These are phyloP conservation scores for Moelleriella libera DNA, from an alignment of 2,329 filamentous ascomycete species.

Conservation along the genomic window DNA sequence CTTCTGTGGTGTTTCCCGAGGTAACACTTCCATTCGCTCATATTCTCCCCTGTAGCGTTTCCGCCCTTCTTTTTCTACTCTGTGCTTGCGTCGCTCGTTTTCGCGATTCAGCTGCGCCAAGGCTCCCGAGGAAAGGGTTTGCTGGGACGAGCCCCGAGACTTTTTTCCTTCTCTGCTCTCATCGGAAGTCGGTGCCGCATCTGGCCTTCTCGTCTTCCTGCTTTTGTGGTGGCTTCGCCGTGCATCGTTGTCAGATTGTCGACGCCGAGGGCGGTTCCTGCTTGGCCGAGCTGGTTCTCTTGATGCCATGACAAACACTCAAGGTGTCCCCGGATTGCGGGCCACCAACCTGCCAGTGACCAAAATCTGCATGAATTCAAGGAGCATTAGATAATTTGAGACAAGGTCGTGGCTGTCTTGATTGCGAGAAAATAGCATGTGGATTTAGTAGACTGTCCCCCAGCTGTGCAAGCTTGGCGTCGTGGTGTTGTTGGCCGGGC, in stretches of 20 bases:
- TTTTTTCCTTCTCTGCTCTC: conserved; percentile 13
- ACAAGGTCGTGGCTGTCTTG: no score
- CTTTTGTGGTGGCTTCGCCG: conserved; percentile 21
- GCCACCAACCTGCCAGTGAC: conserved; percentile 1
- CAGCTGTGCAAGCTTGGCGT: no score
- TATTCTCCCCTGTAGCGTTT: conserved; percentile 6
- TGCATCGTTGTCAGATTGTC: conserved; percentile 13
- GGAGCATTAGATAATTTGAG: no score
- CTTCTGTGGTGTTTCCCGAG: conserved; percentile 3
- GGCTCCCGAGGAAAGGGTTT: conserved; percentile 34
- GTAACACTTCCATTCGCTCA: not conserved
- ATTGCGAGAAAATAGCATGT: no score
- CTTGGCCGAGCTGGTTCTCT: conserved; percentile 5
- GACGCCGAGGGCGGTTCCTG: conserved; percentile 12
- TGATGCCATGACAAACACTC: conserved; percentile 3
- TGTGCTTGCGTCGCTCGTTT: conserved; percentile 37
- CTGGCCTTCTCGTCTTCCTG: conserved; percentile 17
- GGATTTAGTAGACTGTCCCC: no score
- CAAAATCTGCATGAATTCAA: not conserved
- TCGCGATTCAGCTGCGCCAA: conserved; percentile 51
- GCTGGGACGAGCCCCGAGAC: conserved; percentile 8
- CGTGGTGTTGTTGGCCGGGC: not conserved
- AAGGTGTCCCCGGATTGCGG: conserved; percentile 5
- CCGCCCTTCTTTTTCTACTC: conserved; percentile 19
- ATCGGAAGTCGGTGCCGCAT: conserved; percentile 15